Evolutionary conservation across 1,139 yeast genomes (phyloP), one percentile per base, ranked within the genome.

Genomic region (Diutina catenulata): DNA sequence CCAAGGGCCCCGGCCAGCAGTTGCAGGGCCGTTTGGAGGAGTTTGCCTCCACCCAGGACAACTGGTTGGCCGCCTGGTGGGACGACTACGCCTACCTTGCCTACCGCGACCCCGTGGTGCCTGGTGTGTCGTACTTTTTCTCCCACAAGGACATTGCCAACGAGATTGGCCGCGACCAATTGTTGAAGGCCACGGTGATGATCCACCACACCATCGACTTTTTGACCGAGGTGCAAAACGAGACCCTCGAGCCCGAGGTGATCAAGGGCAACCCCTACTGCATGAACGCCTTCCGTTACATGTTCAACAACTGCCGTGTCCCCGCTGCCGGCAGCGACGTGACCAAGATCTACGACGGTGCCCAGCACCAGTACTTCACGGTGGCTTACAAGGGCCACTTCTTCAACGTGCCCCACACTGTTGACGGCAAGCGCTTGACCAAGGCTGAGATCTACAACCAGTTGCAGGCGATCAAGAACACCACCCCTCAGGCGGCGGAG

Each of bases 61-160:
- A 91, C 59, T 91, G 98, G 98, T 71, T 91, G 52, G 76, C 84
- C 40, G 81, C 76, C 44, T 86, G 81, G 70, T 91, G 98, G 98
- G 95, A 88, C 57, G 83, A 83, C 51, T 86, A 81, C 49, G 95
- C 96, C 24, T 91, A 91, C 60, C 66, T 91, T 67, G 77, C 83
- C 31, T 87, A 86, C 62, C 74, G 94, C 49, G 97, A 86, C 57
- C 95, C 97, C 0, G 84, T 91, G 19, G 86, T 84, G 24, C 97
- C 97, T 13, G 87, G 78, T 55, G 95, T 86, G 29, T 83, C 95
- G 10, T 91, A 91, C 63, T 91, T 87, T 51, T 88, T 76, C 60
- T 73, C 80, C 40, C 95, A 88, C 66, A 79, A 76, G 57, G 91
- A 83, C 50, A 59, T 70, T 28, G 53, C 60, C 43, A 72, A 74